These are phyloP conservation scores for Coelastrella sp. DNA, from an alignment of 139 green algal species.

Conservation along the genomic window DNA sequence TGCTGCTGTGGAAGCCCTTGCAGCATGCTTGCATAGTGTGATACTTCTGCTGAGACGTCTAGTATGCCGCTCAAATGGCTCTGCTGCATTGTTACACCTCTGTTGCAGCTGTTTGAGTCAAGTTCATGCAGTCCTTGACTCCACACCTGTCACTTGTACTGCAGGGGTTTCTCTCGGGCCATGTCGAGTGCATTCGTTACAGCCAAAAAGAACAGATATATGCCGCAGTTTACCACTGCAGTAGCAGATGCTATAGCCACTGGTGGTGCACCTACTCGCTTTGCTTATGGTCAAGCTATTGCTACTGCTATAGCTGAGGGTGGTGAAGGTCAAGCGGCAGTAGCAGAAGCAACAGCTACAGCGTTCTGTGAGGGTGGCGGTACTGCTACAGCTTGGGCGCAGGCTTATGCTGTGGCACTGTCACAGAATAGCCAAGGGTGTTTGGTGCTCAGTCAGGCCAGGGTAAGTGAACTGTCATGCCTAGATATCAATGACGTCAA, in stretches of 20 bases:
- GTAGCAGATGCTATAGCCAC: conserved; percentile 30
- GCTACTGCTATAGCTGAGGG: conserved; percentile 42
- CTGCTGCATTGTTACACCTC: too few species aligned
- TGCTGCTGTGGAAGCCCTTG: too few species aligned
- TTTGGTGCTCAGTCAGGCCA: conserved; percentile 42
- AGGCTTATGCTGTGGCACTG: conserved; percentile 33
- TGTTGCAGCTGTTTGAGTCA: too few species aligned
- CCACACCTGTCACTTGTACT: too few species aligned
- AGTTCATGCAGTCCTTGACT: too few species aligned
- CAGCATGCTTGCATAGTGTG: too few species aligned
- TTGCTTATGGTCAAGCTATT: conserved; percentile 36
- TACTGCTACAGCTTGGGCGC: conserved; percentile 31
- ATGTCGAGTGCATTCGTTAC: conserved; percentile 5
- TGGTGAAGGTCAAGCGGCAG: conserved; percentile 25
- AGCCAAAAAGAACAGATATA: not conserved
- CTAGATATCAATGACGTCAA: too few species aligned
- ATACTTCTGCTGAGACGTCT: too few species aligned
- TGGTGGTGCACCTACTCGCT: conserved; percentile 12
- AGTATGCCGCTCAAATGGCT: too few species aligned
- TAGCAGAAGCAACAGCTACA: conserved; percentile 49
- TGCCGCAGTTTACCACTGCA: conserved; percentile 16
- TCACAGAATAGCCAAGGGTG: conserved; percentile 28
- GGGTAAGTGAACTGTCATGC: not conserved
- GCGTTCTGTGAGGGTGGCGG: conserved; percentile 41
- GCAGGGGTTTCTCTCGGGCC: not conserved